A percentile compares a stretch with the other conserved stretches of the same genome.
phyloP scores from a whole-genome alignment of 345 rosid genomes.

The Citrus medica region DNA sequence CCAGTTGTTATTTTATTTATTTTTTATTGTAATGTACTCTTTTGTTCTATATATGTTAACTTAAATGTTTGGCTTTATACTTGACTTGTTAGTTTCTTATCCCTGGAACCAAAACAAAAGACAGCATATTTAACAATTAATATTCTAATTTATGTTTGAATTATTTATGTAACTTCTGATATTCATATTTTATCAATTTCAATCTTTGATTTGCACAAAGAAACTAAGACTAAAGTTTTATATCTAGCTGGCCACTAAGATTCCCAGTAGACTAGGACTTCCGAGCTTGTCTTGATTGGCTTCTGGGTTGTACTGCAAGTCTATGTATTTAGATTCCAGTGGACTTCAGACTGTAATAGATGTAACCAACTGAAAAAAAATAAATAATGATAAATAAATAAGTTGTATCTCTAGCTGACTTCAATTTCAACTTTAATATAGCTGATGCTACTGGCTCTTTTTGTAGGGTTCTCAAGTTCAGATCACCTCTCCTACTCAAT shows the following conservation, averaged over 20 bases:
- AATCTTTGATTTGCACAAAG: not conserved
- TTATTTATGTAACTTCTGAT: not conserved
- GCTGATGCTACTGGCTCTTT: not conserved
- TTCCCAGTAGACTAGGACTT: too few species aligned
- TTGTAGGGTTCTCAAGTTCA: slow-evolving; percentile 66
- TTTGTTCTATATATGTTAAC: not conserved
- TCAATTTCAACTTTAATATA: not conserved
- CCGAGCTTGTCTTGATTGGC: too few species aligned
- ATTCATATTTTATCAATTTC: not conserved
- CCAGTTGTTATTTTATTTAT: not conserved
- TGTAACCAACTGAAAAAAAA: too few species aligned
- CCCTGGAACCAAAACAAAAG: not conserved
- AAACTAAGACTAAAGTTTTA: not conserved
- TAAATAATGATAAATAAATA: too few species aligned
- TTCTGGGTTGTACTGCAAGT: too few species aligned
- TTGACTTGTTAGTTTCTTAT: not conserved
- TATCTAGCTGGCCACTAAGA: not conserved
- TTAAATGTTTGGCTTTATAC: not conserved
- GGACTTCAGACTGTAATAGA: too few species aligned
- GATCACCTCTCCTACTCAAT: slow-evolving; percentile 36
- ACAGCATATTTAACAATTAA: too few species aligned
- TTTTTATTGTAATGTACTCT: not conserved
- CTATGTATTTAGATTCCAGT: too few species aligned
- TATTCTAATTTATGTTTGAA: not conserved
- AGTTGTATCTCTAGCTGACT: not conserved